Base-by-base conservation (phyloP, 1,284 basidiomycete genomes). In the Rhodotorula sp. region DNA sequence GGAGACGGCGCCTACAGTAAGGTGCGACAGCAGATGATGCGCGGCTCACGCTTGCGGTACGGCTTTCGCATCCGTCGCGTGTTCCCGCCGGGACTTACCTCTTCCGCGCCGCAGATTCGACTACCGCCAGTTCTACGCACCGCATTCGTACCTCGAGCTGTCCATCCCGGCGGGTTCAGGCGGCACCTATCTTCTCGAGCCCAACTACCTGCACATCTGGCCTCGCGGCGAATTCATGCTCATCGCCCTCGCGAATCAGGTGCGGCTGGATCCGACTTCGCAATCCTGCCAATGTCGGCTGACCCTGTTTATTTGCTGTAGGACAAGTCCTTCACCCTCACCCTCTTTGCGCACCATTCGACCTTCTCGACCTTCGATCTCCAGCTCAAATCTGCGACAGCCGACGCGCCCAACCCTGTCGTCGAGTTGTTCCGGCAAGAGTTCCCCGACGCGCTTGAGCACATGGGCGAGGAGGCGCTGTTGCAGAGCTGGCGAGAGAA, bases 181-280 rank as follows among this genome's bases (percentile, higher is more conserved):
- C 71, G 81, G 87, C 70, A 85, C 83, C 44, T 99, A 91, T 84
- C 85, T 88, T 63, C 88, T 99, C 82, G 93, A 97, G 85, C 91
- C 92, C 75, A 90, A 92, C 82, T 92, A 98, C 83, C 88, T 99
- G 75, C 97, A 99, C 84, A 98, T 99, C 80, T 99, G 96, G 96
- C 97, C 96, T 70, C 89, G 94, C 80, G 92, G 95, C 82, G 91
- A 92, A 63, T 98, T 97, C 85, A 99, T 99, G 96, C 87, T 99
- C 78, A 97, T 99, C 79, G 97, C 93, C 25, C 88, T 99, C 64
- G 93, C 96, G 74, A 99, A 97, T 85, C 90, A 92, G 86, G 93
- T 94, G 82, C n/a, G 73, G 49, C 23, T 16, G 9, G 7, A 17
- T 19, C 21, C 5, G 49, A 21, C 8, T 50, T 21, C n/a, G 12